Base-by-base conservation (phyloP, 2,329 filamentous ascomycete species). In the Beauveria australis region DNA sequence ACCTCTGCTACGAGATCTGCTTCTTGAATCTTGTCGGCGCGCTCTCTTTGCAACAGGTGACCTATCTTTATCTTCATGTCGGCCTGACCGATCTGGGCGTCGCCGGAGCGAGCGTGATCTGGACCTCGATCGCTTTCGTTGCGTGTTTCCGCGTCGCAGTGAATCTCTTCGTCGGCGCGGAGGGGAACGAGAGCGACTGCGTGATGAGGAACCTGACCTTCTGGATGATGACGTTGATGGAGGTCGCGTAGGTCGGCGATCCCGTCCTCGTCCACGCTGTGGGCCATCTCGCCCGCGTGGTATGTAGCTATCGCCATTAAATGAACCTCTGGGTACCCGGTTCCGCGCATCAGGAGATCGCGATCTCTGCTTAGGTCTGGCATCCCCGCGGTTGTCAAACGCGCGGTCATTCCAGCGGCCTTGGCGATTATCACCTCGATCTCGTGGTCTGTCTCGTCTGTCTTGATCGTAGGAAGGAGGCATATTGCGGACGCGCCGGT, bases 401-500 rank as follows among this genome's bases (percentile, higher is more conserved):
- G 78, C 78, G 64, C 81, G 76, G 63, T 84, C 79, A 44, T 81
- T 78, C 59, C 80, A 77, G 62, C 82, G 76, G 22, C 79, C 78
- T 53, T 80, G 79, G 75, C 82, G 83, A 44, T 76, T 78, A 62
- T 84, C 82, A 22, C 77, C 76, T 28, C 79, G 78, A 46, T 79
- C 78, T 63, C 81, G 77, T 58, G 78, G 75, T 64, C 81, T 76
- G 52, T 82, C 80, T 62, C 80, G 77, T 53, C 81, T 79, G 59
- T 89, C 87, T 61, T 82, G 81, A 61, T 89, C 85, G 69, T 89
- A 84, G 59, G 37, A 53, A 5, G 91, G 77, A 64, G 88, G 82
- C 47, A 91, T 68, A 57, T 91, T 87, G 63, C 85, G 85, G 63
- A 94, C 89, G 61, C 89, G 86, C 54, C 84, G 80, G 66, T 86